Conservation (phyloP, 1,284 basidiomycete species). For the Rhodotorula sp. region DNA sequence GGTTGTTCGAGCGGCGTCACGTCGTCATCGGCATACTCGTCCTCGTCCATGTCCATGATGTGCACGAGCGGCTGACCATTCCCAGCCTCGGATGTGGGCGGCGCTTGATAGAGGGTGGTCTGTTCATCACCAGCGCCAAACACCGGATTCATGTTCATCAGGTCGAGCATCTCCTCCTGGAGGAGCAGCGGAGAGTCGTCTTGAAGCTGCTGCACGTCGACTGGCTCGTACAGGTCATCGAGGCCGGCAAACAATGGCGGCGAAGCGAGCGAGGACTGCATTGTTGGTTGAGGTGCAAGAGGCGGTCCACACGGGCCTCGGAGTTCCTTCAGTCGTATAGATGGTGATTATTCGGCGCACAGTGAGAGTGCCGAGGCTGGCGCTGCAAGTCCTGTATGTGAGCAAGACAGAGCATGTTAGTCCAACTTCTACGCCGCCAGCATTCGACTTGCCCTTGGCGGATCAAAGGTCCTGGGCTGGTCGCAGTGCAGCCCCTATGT, state of each 20-base stretch:
- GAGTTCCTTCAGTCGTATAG: background rate
- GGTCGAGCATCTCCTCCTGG: background rate
- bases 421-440: background rate
- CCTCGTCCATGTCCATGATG: background rate
- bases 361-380: background rate
- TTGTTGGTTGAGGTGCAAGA: background rate
- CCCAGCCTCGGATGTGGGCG: background rate
- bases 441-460: too few relatives aligned
- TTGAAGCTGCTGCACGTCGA: background rate
- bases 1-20: background rate
- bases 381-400: too few relatives aligned
- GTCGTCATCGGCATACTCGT: background rate
- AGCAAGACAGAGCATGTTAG: background rate
- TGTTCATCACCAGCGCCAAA: too few relatives aligned
- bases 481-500: background rate
- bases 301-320: too few relatives aligned
- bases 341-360: background rate
- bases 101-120: too few relatives aligned
- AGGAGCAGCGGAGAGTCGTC: background rate
- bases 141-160: background rate
- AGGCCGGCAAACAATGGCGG: background rate
- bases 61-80: background rate
- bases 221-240: background rate
- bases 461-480: background rate
- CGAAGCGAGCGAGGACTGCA: background rate